A percentile compares a stretch with the other conserved stretches of the same genome.
Conservation (phyloP, 768 basidiomycete species). For the Tubosaeta sp. region DNA sequence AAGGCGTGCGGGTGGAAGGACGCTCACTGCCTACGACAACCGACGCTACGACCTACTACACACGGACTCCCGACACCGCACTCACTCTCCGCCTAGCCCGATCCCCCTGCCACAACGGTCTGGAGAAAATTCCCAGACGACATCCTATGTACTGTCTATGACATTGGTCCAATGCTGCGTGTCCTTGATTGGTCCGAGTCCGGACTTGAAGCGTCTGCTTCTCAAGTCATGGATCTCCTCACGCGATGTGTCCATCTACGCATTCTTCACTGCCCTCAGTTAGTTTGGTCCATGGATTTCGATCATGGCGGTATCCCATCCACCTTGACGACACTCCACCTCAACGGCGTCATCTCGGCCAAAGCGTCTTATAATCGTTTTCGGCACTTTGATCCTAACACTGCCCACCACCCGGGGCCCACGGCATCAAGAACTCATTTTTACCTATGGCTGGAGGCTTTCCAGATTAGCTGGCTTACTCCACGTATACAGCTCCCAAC, state of each 20-base stretch:
- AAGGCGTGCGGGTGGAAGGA: too few relatives aligned
- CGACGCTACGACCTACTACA: too few relatives aligned
- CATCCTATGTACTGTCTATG: constrained; percentile 14
- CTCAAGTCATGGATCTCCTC: constrained; percentile 3
- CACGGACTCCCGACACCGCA: too few relatives aligned
- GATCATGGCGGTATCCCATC: constrained; percentile 1
- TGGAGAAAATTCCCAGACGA: neutral
- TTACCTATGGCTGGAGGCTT: too few relatives aligned
- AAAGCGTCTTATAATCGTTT: neutral
- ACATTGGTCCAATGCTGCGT: constrained; percentile 13
- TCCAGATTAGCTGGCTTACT: constrained; percentile 5
- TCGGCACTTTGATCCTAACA: neutral
- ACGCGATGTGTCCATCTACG: constrained; percentile 12
- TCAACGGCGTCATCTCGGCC: neutral
- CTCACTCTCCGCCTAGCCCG: too few relatives aligned
- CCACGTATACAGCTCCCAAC: constrained; percentile 7
- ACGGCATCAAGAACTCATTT: constrained; percentile 15
- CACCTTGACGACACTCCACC: constrained; percentile 13
- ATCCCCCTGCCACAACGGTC: neutral
- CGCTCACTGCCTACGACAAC: too few relatives aligned
- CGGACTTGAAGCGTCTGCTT: neutral
- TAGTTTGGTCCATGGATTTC: constrained; percentile 10
- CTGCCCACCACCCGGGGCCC: neutral
- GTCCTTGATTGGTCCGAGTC: constrained; percentile 18
- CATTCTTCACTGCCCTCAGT: constrained; percentile 7